Percentiles rank a stretch among this genome's conserved stretches.
These are phyloP conservation scores for Amphirosellinia nigrospora DNA, from an alignment of 495 filamentous ascomycete genomes.

Conservation along the genomic window DNA sequence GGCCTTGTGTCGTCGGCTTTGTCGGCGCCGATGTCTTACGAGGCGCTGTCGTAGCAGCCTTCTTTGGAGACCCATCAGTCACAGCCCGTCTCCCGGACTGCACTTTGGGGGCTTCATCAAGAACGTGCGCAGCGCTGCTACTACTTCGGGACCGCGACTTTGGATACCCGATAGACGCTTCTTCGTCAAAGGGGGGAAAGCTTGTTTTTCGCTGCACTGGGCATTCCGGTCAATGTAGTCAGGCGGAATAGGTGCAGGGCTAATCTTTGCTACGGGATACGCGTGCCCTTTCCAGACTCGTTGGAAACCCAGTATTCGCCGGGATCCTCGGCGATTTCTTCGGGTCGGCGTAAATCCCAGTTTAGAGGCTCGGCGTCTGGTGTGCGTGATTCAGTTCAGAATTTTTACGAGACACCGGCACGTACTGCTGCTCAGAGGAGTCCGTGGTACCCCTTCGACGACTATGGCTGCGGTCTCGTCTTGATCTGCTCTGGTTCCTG, in stretches of 20 bases:
- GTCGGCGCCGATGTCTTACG: slow-evolving; percentile 51
- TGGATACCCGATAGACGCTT: slow-evolving; percentile 60
- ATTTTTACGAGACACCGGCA: slow-evolving; percentile 53
- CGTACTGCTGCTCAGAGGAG: slow-evolving; percentile 38
- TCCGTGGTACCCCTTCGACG: slow-evolving; percentile 55
- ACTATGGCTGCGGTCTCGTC: slow-evolving; percentile 43
- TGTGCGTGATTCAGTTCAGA: slow-evolving; percentile 46
- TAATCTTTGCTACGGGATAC: slow-evolving; percentile 85
- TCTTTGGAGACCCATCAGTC: slow-evolving; percentile 53
- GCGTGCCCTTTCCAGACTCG: slow-evolving; percentile 58
- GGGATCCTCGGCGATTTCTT: slow-evolving; percentile 77
- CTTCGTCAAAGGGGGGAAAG: slow-evolving; percentile 50
- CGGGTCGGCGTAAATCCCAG: slow-evolving; percentile 79
- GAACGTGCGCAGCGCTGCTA: slow-evolving; percentile 64
- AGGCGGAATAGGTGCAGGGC: slow-evolving; percentile 74
- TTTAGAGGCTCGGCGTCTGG: slow-evolving; percentile 38
- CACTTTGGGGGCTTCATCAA: slow-evolving; percentile 54
- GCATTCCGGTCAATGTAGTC: slow-evolving; percentile 75
- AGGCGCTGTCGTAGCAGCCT: slow-evolving; percentile 35
- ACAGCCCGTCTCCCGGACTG: slow-evolving; percentile 51
- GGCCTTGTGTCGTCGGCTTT: slow-evolving; percentile 54
- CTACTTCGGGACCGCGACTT: slow-evolving; percentile 74
- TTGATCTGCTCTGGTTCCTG: slow-evolving; percentile 64
- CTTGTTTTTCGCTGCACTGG: slow-evolving; percentile 66
- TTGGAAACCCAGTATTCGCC: slow-evolving; percentile 51